These are phyloP conservation scores for Lepidium sativum DNA, from an alignment of 345 rosid genomes.

Conservation along the genomic window DNA sequence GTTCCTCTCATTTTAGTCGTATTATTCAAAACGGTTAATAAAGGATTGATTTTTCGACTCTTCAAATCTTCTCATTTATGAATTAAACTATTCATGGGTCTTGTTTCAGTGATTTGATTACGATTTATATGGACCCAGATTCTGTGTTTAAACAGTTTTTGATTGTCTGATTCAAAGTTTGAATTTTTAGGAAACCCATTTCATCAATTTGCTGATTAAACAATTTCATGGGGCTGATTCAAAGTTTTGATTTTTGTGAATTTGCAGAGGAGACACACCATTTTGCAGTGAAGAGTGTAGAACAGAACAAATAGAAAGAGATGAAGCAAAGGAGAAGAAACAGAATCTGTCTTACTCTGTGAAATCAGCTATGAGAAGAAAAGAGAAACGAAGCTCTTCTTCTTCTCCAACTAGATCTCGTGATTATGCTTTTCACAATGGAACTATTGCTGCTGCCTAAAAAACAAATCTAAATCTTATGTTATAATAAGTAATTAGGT, in stretches of 20 bases:
- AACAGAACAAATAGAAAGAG: conserved; percentile 69
- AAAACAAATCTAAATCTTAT: not conserved
- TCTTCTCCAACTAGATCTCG: conserved; percentile 29
- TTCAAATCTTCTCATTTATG: not conserved
- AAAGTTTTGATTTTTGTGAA: conserved; percentile 11
- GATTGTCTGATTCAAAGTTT: no score
- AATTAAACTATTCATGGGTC: not conserved
- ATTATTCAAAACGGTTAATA: not conserved
- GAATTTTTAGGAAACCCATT: not conserved
- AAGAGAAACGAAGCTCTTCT: conserved; percentile 23
- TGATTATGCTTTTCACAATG: conserved; percentile 20
- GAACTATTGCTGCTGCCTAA: conserved; percentile 32
- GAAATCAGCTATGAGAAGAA: conserved; percentile 42
- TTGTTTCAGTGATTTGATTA: not conserved
- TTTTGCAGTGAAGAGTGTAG: conserved; percentile 90
- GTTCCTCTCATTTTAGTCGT: not conserved
- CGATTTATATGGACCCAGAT: not conserved
- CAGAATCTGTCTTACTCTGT: conserved; percentile 57
- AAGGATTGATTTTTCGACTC: not conserved
- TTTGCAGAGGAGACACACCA: conserved; percentile 77
- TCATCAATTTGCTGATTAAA: not conserved
- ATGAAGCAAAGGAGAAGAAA: conserved; percentile 58
- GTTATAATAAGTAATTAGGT: conserved; percentile 11
- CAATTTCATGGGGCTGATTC: not conserved
- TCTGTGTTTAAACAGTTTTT: no score